phyloP scores from a whole-genome alignment of 106 monocot genomes.

The Allium sativum region DNA sequence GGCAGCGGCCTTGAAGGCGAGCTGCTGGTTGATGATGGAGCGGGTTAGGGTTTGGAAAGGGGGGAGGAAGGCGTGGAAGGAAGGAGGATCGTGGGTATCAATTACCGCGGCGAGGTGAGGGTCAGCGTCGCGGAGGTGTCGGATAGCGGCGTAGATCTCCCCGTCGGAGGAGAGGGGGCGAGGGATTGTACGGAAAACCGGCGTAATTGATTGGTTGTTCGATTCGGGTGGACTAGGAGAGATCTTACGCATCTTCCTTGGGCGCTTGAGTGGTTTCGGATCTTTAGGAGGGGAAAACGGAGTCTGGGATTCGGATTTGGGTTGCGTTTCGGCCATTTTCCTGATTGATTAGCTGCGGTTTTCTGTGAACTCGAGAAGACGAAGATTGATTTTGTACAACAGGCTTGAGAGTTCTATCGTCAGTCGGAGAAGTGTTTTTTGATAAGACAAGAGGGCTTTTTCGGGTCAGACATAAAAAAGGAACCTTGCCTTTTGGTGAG shows the following conservation, averaged over 20 bases:
- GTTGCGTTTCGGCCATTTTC: constrained; percentile 1
- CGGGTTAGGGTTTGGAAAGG: constrained; percentile 65
- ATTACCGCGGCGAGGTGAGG: constrained; percentile 29
- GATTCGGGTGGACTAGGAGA: constrained; percentile 7
- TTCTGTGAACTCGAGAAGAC: too few relatives aligned
- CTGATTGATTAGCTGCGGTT: too few relatives aligned
- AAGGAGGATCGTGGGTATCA: constrained; percentile 32
- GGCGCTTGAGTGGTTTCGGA: constrained; percentile 5
- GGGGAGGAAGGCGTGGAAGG: constrained; percentile 31
- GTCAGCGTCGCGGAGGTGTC: constrained; percentile 12
- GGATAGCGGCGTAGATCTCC: constrained; percentile 13
- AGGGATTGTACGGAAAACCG: constrained; percentile 1
- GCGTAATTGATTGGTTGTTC: background rate
- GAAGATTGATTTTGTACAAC: too few relatives aligned
- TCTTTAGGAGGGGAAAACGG: background rate
- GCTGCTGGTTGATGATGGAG: constrained; percentile 72
- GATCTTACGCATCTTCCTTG: constrained; percentile 17
- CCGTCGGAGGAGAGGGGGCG: constrained; percentile 15
- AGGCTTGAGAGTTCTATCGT: too few relatives aligned
- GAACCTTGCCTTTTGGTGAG: too few relatives aligned
- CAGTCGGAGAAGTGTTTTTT: too few relatives aligned
- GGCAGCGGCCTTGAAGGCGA: constrained; percentile 58
- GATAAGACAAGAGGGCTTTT: too few relatives aligned
- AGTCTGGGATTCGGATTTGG: background rate
- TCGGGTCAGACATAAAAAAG: too few relatives aligned